Evolutionary conservation across 192 early-diverging fungal genomes (phyloP).

Genomic region (Thoreauomyces humboldtii): DNA sequence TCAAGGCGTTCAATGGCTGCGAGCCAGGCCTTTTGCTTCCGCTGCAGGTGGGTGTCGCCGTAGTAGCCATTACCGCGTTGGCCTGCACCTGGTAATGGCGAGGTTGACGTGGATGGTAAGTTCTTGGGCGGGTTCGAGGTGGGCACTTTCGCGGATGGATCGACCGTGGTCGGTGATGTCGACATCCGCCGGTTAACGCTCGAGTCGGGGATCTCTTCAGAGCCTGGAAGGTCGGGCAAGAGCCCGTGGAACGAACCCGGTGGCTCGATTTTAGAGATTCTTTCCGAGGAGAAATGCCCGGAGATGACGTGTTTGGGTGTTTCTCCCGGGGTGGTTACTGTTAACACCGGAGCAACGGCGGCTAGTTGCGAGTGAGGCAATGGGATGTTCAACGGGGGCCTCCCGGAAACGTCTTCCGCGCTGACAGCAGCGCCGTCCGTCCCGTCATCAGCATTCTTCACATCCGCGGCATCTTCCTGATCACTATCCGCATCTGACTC

Average conservation of each 20-base stretch:
- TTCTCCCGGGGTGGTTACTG: neutral
- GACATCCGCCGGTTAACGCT: no score
- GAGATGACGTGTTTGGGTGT: no score
- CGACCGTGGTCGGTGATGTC: neutral
- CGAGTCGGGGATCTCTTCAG: no score
- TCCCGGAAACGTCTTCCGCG: neutral
- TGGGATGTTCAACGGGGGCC: neutral
- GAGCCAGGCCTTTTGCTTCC: constrained; percentile 42
- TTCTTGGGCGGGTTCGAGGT: neutral
- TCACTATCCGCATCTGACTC: constrained; percentile 17
- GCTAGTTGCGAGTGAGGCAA: no score
- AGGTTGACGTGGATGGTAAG: neutral
- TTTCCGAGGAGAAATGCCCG: no score
- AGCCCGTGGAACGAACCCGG: neutral
- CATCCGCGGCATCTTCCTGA: neutral
- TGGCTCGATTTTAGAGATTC: neutral
- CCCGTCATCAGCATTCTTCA: neutral
- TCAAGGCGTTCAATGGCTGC: constrained; percentile 55
- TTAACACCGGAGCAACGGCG: no score
- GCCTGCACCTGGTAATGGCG: neutral
- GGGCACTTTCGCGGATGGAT: neutral
- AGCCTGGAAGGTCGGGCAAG: neutral
- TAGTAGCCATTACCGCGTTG: neutral
- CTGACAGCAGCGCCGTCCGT: neutral
- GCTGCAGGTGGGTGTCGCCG: constrained; percentile 19